phyloP scores from a whole-genome alignment of 1,284 basidiomycete genomes.

The Anthracocystis setariae region DNA sequence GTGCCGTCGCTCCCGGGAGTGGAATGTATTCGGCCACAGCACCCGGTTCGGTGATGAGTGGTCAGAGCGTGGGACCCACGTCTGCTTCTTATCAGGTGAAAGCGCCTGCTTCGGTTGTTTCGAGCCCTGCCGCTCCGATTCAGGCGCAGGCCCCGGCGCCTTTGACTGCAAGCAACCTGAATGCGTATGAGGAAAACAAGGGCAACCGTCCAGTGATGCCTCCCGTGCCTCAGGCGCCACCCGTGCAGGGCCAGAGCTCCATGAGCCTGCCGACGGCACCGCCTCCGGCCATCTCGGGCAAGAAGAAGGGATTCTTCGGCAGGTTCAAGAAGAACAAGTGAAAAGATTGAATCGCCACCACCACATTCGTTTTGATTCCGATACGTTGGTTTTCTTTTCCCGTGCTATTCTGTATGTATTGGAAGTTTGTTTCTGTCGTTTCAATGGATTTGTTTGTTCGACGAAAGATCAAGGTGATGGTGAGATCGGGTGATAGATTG shows the following conservation, averaged over 20 bases:
- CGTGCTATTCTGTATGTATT: slow-evolving; percentile 1
- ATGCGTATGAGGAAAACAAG: slow-evolving; percentile 25
- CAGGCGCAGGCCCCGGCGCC: slow-evolving; percentile 23
- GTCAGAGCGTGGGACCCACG: background rate
- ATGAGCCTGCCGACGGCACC: slow-evolving; percentile 46
- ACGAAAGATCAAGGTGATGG: no score
- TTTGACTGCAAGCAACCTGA: slow-evolving; percentile 34
- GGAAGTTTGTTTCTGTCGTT: background rate
- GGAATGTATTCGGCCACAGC: slow-evolving; percentile 42
- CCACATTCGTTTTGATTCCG: slow-evolving; percentile 9
- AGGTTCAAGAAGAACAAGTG: slow-evolving; percentile 49
- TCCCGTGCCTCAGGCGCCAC: slow-evolving; percentile 37
- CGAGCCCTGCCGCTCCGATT: background rate
- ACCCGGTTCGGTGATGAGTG: slow-evolving; percentile 26
- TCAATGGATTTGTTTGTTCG: background rate
- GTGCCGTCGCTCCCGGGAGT: slow-evolving; percentile 13
- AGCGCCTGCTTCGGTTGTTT: background rate
- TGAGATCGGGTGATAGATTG: background rate
- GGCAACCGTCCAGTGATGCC: slow-evolving; percentile 32
- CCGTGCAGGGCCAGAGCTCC: slow-evolving; percentile 25
- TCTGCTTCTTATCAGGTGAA: background rate
- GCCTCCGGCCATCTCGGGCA: slow-evolving; percentile 40
- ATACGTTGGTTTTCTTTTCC: slow-evolving; percentile 1
- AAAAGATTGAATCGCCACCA: background rate
- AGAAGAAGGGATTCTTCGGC: slow-evolving; percentile 41